These are phyloP conservation scores for Thraustotheca clavata DNA, from an alignment of 352 stramenopile species.

Conservation along the genomic window DNA sequence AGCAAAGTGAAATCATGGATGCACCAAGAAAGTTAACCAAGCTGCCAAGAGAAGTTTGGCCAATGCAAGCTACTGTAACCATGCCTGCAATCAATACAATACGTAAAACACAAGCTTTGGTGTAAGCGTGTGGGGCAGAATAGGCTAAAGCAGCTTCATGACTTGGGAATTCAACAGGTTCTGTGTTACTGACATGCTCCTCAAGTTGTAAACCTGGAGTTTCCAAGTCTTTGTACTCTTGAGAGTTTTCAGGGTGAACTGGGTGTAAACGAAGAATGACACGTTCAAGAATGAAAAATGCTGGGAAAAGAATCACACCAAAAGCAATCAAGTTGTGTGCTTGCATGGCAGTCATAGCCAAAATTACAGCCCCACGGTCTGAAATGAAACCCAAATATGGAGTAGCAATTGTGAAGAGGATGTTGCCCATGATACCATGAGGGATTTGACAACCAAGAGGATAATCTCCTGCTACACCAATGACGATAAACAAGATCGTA, in stretches of 20 bases:
- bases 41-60: conserved; percentile 26
- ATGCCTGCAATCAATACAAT: conserved; percentile 26
- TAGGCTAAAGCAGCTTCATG: neutral
- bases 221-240: neutral
- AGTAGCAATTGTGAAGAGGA: conserved; percentile 17
- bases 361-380: conserved; percentile 35
- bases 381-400: conserved; percentile 36
- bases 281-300: conserved; percentile 54
- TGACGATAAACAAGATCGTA: conserved; percentile 24
- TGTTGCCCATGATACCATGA: neutral
- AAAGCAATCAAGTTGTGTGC: conserved; percentile 46
- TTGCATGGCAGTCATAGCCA: conserved; percentile 45
- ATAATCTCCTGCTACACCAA: conserved; percentile 45
- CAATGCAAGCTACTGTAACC: conserved; percentile 35
- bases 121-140: neutral
- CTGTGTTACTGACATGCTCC: neutral
- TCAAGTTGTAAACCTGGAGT: neutral
- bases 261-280: conserved; percentile 47
- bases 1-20: conserved; percentile 24
- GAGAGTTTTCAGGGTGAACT: neutral
- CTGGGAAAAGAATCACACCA: conserved; percentile 46
- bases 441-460: conserved; percentile 22
- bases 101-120: conserved; percentile 10
- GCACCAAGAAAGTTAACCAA: conserved; percentile 24
- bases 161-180: neutral